Conservation (phyloP, 1,284 basidiomycete genomes). For the Trichosporon sp. region DNA sequence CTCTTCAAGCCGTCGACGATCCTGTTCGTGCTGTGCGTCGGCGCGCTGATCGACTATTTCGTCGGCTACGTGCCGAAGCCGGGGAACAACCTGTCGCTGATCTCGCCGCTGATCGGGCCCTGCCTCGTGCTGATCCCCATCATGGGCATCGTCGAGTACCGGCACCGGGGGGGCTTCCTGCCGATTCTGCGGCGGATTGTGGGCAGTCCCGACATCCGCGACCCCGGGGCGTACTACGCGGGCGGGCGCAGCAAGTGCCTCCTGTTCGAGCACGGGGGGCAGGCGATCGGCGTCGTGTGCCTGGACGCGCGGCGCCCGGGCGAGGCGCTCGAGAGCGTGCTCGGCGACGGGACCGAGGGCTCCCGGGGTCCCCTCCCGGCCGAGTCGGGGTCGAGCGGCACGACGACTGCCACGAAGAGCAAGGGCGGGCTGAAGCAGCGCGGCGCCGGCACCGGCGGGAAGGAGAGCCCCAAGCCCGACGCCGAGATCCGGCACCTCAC, state of each 20-base stretch:
- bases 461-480: constrained; percentile 23
- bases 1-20: constrained; percentile 60
- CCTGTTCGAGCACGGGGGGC: constrained; percentile 59
- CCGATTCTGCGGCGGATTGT: constrained; percentile 56
- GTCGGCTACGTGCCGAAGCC: constrained; percentile 63
- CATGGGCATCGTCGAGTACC: constrained; percentile 62
- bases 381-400: not conserved
- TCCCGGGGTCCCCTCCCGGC: not conserved
- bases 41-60: constrained; percentile 58
- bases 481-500: constrained; percentile 72
- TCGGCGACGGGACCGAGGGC: constrained; percentile 1
- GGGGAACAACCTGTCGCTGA: constrained; percentile 52
- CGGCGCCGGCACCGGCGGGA: constrained; percentile 22
- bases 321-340: constrained; percentile 13
- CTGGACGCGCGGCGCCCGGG: constrained; percentile 57
- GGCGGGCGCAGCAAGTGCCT: constrained; percentile 59
- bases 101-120: constrained; percentile 63
- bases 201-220: constrained; percentile 57
- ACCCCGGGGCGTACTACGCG: constrained; percentile 59
- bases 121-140: constrained; percentile 61
- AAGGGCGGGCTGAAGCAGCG: not conserved
- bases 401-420: not conserved
- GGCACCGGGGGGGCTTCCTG: constrained; percentile 28
- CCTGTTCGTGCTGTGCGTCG: constrained; percentile 59
- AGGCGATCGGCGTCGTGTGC: constrained; percentile 64